Base-by-base conservation (phyloP, 306 rosid species). In the Corylus avellana region DNA sequence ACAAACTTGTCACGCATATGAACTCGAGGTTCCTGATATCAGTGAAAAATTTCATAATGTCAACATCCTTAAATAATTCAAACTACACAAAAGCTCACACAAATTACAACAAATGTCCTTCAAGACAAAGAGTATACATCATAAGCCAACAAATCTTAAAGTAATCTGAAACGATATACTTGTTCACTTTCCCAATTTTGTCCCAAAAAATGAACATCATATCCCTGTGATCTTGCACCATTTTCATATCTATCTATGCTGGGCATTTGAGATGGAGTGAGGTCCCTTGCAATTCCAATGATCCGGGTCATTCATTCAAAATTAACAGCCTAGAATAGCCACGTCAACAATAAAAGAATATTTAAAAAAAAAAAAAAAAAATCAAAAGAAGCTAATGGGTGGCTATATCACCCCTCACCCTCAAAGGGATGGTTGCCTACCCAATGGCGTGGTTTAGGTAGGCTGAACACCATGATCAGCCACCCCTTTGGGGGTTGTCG, bases 1-100 rank as follows among this genome's bases (percentile, higher is more conserved):
- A 87, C 75, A 70, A 88, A 88, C 58, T 74, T 64, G 49, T 82
- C 85, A 61, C 70, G 29, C 81, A 67, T 67, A 42, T 68, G 48
- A 7, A 54, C 47, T 61, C 14, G 63, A 49, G 76, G 79, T n/a
- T 22, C 81, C 87, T 86, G 79, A 54, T 56, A 32, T 17, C 72
- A 46, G 4, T 20, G 35, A 7, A 12, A 66, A 62, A 37, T 6
- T 20, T 49, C 50, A 27, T 49, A 3, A 53, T 9, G 39, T 81
- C 64, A 77, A 50, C 3, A 4, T 25, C 46, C 56, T 58, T 42
- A 9, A 25, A 76, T 59, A 71, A 27, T 42, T 78, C 44, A 73
- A 78, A 53, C 54, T 56, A 29, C 77, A 61, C 17, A 72, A 53
- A 64, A 62, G 22, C 77, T 49, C 8, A 12, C 22, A 51, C 46